Conservation (phyloP, 352 stramenopile species). For the Phytophthora brassicae region DNA sequence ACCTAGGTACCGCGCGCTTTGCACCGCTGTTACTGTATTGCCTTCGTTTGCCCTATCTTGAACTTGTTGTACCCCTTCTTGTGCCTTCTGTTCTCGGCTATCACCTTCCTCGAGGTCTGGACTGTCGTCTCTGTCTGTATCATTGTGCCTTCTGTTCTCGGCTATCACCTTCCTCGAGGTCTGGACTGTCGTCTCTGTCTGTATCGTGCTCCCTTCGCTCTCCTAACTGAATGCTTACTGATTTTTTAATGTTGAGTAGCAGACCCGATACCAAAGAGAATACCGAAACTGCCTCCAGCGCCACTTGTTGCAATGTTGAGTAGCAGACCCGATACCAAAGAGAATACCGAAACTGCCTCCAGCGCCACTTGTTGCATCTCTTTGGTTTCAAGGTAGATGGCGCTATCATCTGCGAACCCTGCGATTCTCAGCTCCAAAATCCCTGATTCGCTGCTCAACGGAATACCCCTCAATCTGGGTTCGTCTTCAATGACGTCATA, state of each 20-base stretch:
- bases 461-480: background rate
- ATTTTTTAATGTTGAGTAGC: slow-evolving; percentile 3
- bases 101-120: too few species aligned
- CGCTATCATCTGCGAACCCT: slow-evolving; percentile 6
- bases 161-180: too few species aligned
- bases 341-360: background rate
- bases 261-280: slow-evolving; percentile 1
- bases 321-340: background rate
- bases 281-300: background rate
- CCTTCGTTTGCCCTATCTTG: too few species aligned
- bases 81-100: too few species aligned
- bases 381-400: background rate
- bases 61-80: too few species aligned
- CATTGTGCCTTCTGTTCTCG: too few species aligned
- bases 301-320: slow-evolving; percentile 3
- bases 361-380: background rate
- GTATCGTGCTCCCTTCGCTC: too few species aligned
- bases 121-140: too few species aligned
- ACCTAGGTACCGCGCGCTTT: background rate
- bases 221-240: background rate
- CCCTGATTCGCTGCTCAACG: background rate
- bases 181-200: too few species aligned
- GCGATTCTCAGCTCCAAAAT: background rate
- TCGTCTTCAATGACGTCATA: background rate
- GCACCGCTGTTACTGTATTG: too few species aligned